Base-by-base conservation (phyloP, 352 stramenopile species). In the Plasmopara muralis region DNA sequence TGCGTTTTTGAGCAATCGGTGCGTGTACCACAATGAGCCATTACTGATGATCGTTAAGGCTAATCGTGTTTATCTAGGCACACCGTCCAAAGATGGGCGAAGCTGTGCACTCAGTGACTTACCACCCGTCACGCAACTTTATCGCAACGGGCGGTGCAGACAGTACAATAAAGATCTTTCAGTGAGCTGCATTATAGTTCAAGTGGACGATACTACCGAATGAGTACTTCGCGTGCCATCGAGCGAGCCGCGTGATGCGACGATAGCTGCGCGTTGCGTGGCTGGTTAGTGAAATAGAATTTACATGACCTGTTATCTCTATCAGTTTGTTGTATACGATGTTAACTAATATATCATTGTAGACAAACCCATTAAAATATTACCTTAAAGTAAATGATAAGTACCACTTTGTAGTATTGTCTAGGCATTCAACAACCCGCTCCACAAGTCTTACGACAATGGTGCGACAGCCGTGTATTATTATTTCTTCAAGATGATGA, bases 111-210 rank as follows among this genome's bases (percentile, higher is more conserved):
- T 71, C 76, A 15, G 80, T 94, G 14, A 63, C 56, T 31, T 92
- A 87, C 54, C 83, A 94, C 35, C 71, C 75, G 50, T 84, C 81
- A 7, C 83, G 79, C 18, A 90, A 87, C 55, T 91, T 85, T 47
- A 79, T 94, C 42, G 83, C 83, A 9, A 86, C 83, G 0, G 70
- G 75, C 29, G 83, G 83, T 15, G 83, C 83, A 5, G 83, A 94
- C 52, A 82, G 81, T 68, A 73, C 85, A 59, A 77, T 94, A 70
- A 94, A 94, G 64, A 78, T 94, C 63, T 94, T 89, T 64, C 83
- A 94, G 60, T 93, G 62, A 83, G 42, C 35, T 48, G 43, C 43
- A 35, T 48, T 39, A 16, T 18, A 55, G 51, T 40, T 55, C n/a
- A 25, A 60, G 49, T 57, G 49, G 40, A 38, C 35, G 46, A 40